These are phyloP conservation scores for Malbranchea zuffiana DNA, from an alignment of 2,329 filamentous ascomycete genomes.

Conservation along the genomic window DNA sequence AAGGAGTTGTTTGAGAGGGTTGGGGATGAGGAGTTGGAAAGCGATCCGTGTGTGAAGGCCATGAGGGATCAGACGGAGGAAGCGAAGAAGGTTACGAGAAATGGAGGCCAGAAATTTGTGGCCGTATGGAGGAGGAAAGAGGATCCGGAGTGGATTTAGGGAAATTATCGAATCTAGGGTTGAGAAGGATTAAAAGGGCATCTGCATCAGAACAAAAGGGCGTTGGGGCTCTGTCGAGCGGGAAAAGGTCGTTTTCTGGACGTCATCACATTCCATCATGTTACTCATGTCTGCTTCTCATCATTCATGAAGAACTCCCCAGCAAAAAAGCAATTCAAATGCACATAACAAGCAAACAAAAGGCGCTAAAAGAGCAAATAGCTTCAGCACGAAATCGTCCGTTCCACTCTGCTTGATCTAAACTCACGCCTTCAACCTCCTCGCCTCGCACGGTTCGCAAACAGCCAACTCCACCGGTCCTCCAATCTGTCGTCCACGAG, in stretches of 20 bases:
- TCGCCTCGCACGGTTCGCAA: constrained; percentile 52
- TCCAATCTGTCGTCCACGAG: constrained; percentile 38
- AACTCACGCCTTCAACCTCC: constrained; percentile 47
- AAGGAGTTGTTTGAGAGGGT: constrained; percentile 62
- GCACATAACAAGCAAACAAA: constrained; percentile 1
- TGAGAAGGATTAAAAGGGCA: too few species aligned
- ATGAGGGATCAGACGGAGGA: constrained; percentile 81
- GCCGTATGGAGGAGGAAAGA: constrained; percentile 73
- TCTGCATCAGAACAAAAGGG: too few species aligned
- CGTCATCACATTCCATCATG: too few species aligned
- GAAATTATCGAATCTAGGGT: too few species aligned
- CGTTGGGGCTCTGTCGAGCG: too few species aligned
- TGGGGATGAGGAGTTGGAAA: constrained; percentile 42
- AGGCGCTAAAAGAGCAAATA: not conserved
- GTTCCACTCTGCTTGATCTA: too few species aligned
- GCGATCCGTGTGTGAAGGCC: constrained; percentile 48
- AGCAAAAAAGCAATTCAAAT: not conserved
- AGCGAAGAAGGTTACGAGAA: constrained; percentile 89
- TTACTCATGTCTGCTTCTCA: too few species aligned
- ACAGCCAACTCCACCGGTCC: constrained; percentile 47
- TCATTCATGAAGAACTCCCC: not conserved
- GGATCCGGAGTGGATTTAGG: constrained; percentile 63
- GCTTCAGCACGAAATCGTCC: too few species aligned
- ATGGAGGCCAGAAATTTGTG: constrained; percentile 82
- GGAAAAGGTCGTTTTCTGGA: too few species aligned